Percentiles rank a stretch among this genome's conserved stretches.
Conservation (phyloP, 352 stramenopile genomes). For the Phytophthora megakarya region DNA sequence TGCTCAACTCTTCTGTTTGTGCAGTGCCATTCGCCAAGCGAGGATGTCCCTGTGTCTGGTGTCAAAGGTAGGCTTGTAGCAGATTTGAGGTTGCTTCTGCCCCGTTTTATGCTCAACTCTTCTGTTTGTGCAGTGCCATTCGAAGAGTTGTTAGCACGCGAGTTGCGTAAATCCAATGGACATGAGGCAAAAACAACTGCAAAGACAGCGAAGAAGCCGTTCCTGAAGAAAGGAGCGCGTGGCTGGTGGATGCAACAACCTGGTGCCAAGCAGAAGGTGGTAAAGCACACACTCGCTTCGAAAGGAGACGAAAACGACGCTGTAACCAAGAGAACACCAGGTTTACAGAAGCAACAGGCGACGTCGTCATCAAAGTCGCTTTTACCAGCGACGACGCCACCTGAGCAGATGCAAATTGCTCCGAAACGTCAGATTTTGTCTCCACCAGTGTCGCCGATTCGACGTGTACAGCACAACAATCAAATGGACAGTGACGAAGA, state of each 20-base stretch:
- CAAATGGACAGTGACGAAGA: background rate
- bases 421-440: conserved; percentile 22
- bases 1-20: background rate
- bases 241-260: conserved; percentile 85
- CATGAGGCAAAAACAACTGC: background rate
- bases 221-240: conserved; percentile 75
- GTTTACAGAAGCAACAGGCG: conserved; percentile 5
- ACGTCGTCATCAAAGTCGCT: conserved; percentile 21
- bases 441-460: conserved; percentile 24
- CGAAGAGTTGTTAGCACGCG: conserved; percentile 68
- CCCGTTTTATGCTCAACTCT: background rate
- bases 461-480: conserved; percentile 6
- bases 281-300: conserved; percentile 65
- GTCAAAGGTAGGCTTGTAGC: conserved; percentile 19
- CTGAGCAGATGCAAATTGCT: conserved; percentile 6
- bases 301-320: conserved; percentile 39
- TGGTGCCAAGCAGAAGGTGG: conserved; percentile 54
- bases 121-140: conserved; percentile 56
- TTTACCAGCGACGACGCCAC: conserved; percentile 22
- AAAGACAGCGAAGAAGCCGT: conserved; percentile 50
- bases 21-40: too few relatives aligned
- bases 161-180: conserved; percentile 51
- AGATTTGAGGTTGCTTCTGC: background rate
- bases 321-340: background rate
- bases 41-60: conserved; percentile 28